Evolutionary conservation across 1,284 basidiomycete genomes (phyloP).

Genomic region (Mycena citricolor): DNA sequence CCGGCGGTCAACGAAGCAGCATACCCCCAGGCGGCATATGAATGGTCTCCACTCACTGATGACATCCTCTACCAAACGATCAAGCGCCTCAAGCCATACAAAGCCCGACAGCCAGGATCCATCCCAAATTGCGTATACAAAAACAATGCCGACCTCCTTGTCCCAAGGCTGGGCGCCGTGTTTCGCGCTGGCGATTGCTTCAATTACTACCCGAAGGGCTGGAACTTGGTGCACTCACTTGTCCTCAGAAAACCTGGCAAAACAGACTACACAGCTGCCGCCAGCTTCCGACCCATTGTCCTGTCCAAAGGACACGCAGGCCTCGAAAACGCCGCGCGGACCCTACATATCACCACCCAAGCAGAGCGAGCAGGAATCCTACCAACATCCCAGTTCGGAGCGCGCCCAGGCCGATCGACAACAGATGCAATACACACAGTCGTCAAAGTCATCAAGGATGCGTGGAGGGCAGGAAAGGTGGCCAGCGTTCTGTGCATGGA

Average conservation of each 20-base stretch:
- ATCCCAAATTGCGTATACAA: constrained; percentile 38
- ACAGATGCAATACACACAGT: constrained; percentile 24
- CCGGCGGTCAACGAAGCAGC: background rate
- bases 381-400: constrained; percentile 24
- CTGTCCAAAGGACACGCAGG: background rate
- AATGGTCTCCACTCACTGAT: constrained; percentile 23
- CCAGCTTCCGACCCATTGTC: constrained; percentile 40
- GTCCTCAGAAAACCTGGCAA: constrained; percentile 41
- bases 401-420: constrained; percentile 19
- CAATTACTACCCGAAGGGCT: constrained; percentile 31
- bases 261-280: constrained; percentile 34
- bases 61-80: constrained; percentile 25
- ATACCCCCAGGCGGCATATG: constrained; percentile 21
- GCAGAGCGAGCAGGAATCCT: constrained; percentile 7
- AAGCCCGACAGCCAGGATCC: constrained; percentile 36
- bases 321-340: background rate
- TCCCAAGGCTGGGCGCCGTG: constrained; percentile 29
- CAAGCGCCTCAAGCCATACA: constrained; percentile 29
- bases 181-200: constrained; percentile 31
- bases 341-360: background rate
- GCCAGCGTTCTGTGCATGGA: constrained; percentile 26
- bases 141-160: constrained; percentile 28
- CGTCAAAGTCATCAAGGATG: constrained; percentile 24
- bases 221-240: constrained; percentile 34
- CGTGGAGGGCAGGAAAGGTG: constrained; percentile 24